Evolutionary conservation across 805 yeast genomes (phyloP).

Genomic region (Nakazawaea ambrosiae): DNA sequence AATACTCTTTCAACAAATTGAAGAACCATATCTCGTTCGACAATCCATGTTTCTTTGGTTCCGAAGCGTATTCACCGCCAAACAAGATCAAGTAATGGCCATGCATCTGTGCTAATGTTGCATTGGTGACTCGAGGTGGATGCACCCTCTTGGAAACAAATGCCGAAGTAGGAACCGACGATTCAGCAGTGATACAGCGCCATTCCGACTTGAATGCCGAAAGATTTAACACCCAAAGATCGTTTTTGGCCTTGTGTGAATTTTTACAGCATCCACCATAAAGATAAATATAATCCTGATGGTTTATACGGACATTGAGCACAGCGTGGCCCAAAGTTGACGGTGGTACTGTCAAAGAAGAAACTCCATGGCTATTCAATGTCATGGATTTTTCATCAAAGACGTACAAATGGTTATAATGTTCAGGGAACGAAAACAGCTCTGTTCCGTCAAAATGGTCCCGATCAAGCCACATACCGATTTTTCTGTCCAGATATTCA

Average conservation of each 20-base stretch:
- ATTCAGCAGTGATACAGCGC: constrained; percentile 1
- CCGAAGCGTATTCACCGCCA: constrained; percentile 3
- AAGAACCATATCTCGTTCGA: constrained; percentile 4
- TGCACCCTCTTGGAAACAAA: background rate
- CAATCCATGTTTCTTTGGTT: too few relatives aligned
- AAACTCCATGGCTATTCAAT: too few relatives aligned
- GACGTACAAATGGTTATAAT: constrained; percentile 1
- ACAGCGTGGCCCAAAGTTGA: too few relatives aligned
- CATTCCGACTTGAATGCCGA: background rate
- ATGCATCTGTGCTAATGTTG: background rate
- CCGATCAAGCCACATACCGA: background rate
- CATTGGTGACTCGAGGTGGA: constrained; percentile 1
- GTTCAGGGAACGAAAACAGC: background rate
- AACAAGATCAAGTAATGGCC: constrained; percentile 1
- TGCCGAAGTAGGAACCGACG: background rate
- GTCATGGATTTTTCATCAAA: too few relatives aligned
- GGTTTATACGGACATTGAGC: too few relatives aligned
- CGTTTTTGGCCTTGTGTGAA: background rate
- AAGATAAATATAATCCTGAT: constrained; percentile 4
- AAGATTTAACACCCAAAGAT: constrained; percentile 5
- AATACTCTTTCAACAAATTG: constrained; percentile 2
- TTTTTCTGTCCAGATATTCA: background rate
- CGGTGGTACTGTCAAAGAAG: too few relatives aligned
- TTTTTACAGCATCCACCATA: constrained; percentile 2
- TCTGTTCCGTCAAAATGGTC: background rate